Conservation (phyloP, 257 asterid genomes). For the Plantago ovata region DNA sequence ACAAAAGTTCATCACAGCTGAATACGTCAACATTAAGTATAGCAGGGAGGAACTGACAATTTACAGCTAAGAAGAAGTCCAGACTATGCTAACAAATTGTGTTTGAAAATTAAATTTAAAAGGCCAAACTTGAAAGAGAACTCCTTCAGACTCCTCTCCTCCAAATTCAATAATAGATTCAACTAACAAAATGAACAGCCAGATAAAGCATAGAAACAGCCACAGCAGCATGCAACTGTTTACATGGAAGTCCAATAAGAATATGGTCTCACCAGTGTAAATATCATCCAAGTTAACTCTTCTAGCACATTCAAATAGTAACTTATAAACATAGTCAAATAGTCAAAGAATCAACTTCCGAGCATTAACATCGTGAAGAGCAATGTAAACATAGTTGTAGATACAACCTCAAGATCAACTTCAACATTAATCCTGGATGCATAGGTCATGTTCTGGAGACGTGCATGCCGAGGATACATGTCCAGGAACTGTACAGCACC, state of each 20-base stretch:
- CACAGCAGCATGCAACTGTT: not conserved
- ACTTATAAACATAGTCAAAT: not conserved
- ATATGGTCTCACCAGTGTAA: not conserved
- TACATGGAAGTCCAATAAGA: not conserved
- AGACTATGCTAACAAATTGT: too few relatives aligned
- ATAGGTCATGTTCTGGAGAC: slow-evolving; percentile 89
- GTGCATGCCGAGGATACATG: slow-evolving; percentile 81
- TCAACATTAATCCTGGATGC: slow-evolving; percentile 67
- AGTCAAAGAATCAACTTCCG: slow-evolving; percentile 4
- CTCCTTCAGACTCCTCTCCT: too few relatives aligned
- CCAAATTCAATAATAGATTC: not conserved
- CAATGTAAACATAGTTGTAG: not conserved
- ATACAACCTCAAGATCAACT: slow-evolving; percentile 55
- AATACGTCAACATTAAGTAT: not conserved
- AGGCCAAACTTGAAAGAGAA: too few relatives aligned
- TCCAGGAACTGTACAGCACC: slow-evolving; percentile 43
- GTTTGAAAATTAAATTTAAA: too few relatives aligned
- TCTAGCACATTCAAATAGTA: not conserved
- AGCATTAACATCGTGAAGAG: not conserved
- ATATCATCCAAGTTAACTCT: not conserved
- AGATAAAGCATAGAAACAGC: not conserved
- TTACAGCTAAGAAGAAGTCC: too few relatives aligned
- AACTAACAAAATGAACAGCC: not conserved
- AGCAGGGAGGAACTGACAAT: too few relatives aligned
- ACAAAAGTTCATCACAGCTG: not conserved